Conservation (phyloP, 371 early-diverging fungal genomes). For the Mortierella sp. region DNA sequence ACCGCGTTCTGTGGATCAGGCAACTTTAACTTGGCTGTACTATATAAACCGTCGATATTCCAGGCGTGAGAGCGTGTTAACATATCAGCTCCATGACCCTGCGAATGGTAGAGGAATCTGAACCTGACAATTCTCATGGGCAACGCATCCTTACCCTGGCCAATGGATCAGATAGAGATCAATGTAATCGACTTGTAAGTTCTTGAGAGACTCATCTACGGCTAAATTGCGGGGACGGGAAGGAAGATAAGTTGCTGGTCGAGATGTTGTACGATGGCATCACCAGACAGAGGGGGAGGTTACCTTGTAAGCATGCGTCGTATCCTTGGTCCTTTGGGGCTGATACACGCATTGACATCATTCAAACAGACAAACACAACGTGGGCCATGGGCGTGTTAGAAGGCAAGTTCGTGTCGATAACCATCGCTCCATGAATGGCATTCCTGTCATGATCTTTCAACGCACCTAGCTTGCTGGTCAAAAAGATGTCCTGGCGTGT, state of each 20-base stretch:
- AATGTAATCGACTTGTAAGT: conserved; percentile 76
- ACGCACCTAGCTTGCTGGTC: conserved; percentile 94
- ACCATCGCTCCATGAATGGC: no score
- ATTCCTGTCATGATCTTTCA: no score
- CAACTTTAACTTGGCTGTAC: conserved; percentile 59
- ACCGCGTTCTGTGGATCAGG: conserved; percentile 55
- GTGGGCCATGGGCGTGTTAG: no score
- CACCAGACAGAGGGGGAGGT: conserved; percentile 17
- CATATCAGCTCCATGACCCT: no score
- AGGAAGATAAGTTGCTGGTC: not conserved
- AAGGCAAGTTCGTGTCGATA: no score
- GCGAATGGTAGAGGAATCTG: no score
- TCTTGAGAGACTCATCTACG: conserved; percentile 64
- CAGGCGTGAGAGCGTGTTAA: no score
- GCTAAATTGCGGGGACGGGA: conserved; percentile 41
- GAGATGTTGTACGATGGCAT: conserved; percentile 26
- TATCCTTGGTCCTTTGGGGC: conserved; percentile 88
- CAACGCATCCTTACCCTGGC: conserved; percentile 69
- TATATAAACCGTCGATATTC: no score
- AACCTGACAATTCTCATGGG: no score
- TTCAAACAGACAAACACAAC: no score
- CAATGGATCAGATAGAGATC: conserved; percentile 93
- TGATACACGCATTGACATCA: conserved; percentile 17
- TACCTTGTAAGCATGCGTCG: conserved; percentile 70
- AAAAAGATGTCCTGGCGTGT: conserved; percentile 90